Evolutionary conservation across 169 alveolate genomes (phyloP).

Genomic region (Cryptosporidium muris): DNA sequence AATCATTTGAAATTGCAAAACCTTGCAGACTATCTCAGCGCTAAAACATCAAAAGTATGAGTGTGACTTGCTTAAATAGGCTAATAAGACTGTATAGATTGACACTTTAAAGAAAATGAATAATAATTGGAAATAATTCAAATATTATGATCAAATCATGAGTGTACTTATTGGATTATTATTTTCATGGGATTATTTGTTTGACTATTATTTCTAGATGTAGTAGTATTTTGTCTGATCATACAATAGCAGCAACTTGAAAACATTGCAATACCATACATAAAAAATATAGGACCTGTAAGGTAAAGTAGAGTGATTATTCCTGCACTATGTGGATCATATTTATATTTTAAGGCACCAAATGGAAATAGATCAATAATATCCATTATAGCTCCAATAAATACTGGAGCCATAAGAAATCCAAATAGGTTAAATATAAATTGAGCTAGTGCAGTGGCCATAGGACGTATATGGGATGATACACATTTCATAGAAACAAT

Average conservation of each 20-base stretch:
- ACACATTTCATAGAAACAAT: slow-evolving; percentile 58
- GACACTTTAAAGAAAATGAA: too few relatives aligned
- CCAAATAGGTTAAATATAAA: slow-evolving; percentile 50
- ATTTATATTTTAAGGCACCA: slow-evolving; percentile 60
- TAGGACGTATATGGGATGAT: slow-evolving; percentile 16
- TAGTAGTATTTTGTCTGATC: not conserved
- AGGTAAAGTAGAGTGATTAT: slow-evolving; percentile 25
- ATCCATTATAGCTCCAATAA: slow-evolving; percentile 65
- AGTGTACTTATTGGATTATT: too few relatives aligned
- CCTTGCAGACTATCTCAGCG: too few relatives aligned
- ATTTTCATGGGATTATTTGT: too few relatives aligned
- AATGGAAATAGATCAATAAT: slow-evolving; percentile 58
- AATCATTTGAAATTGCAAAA: too few relatives aligned
- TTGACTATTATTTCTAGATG: too few relatives aligned
- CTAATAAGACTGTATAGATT: too few relatives aligned
- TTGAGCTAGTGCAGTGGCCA: slow-evolving; percentile 69
- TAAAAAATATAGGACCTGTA: slow-evolving; percentile 42
- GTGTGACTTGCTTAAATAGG: too few relatives aligned
- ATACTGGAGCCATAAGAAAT: slow-evolving; percentile 41
- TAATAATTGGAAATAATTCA: too few relatives aligned
- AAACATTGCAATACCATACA: slow-evolving; percentile 39
- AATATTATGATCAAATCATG: too few relatives aligned
- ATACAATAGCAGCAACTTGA: slow-evolving; percentile 43
- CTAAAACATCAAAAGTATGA: too few relatives aligned
- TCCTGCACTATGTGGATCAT: slow-evolving; percentile 48